phyloP scores from a whole-genome alignment of 139 green algal species.

The Micractinium sp. region DNA sequence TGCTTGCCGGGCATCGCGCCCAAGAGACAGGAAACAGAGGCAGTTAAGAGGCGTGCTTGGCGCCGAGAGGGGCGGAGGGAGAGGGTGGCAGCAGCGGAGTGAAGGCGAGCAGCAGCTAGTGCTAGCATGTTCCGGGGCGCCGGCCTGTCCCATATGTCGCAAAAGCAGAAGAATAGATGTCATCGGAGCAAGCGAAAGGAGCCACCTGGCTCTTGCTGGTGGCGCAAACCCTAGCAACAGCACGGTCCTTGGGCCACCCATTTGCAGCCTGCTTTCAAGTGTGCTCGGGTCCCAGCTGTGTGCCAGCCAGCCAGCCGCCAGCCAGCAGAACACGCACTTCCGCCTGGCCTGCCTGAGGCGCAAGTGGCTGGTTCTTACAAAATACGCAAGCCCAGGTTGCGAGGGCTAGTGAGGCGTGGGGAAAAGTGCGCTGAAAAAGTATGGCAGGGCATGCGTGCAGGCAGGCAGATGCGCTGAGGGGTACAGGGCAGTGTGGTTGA shows the following conservation, averaged over 20 bases:
- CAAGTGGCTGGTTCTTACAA: neutral
- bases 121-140: too few relatives aligned
- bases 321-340: neutral
- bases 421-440: constrained; percentile 7
- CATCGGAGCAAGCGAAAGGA: too few relatives aligned
- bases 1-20: constrained; percentile 4
- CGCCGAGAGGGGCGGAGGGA: too few relatives aligned
- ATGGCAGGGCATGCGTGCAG: neutral
- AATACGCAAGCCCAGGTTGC: neutral
- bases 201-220: too few relatives aligned
- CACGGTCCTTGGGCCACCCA: too few relatives aligned
- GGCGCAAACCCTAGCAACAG: neutral
- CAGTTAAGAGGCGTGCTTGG: too few relatives aligned
- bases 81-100: too few relatives aligned
- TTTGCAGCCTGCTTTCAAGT: neutral
- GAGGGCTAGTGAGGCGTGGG: neutral
- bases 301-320: neutral
- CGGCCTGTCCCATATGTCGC: too few relatives aligned
- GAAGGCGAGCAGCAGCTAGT: too few relatives aligned
- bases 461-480: neutral
- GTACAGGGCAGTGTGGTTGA: neutral
- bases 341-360: neutral
- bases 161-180: too few relatives aligned
- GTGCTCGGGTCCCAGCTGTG: neutral
- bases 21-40: neutral